Evolutionary conservation across 306 rosid genomes (phyloP).

Genomic region (Carpinus fangiana): DNA sequence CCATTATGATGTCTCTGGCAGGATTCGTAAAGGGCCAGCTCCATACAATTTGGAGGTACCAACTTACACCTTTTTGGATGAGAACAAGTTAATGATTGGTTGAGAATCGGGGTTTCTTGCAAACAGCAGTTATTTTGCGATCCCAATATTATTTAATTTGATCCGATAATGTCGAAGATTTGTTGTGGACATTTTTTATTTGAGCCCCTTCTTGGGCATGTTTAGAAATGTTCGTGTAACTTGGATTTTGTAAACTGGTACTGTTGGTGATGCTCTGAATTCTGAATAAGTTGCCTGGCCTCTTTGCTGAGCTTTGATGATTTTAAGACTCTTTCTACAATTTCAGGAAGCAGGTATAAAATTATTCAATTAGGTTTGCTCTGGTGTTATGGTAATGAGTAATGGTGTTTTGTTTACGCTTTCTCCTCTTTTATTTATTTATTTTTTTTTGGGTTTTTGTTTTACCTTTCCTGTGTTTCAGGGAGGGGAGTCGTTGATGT

Average conservation of each 20-base stretch:
- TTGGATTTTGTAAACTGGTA: slow-evolving; percentile 21
- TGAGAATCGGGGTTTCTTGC: slow-evolving; percentile 32
- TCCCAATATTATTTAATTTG: slow-evolving; percentile 24
- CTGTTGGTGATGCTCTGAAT: slow-evolving; percentile 34
- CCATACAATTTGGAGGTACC: slow-evolving; percentile 93
- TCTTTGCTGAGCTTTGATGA: slow-evolving; percentile 30
- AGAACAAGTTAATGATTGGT: slow-evolving; percentile 70
- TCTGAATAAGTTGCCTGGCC: slow-evolving; percentile 46
- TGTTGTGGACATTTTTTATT: slow-evolving; percentile 34
- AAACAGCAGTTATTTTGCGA: neutral
- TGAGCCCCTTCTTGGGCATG: slow-evolving; percentile 23
- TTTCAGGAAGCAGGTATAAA: slow-evolving; percentile 25
- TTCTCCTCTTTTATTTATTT: neutral
- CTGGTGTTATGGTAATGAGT: neutral
- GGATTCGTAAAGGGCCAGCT: slow-evolving; percentile 87
- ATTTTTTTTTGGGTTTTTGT: neutral
- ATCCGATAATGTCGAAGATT: slow-evolving; percentile 60
- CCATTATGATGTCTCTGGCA: slow-evolving; percentile 79
- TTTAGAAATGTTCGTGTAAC: slow-evolving; percentile 41
- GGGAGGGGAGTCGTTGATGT: neutral
- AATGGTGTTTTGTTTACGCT: neutral
- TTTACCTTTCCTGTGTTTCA: neutral
- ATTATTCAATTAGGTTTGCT: neutral
- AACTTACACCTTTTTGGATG: slow-evolving; percentile 68
- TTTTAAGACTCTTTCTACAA: slow-evolving; percentile 27